phyloP scores from a whole-genome alignment of 495 filamentous ascomycete species.

The Aspergillus funiculosus region DNA sequence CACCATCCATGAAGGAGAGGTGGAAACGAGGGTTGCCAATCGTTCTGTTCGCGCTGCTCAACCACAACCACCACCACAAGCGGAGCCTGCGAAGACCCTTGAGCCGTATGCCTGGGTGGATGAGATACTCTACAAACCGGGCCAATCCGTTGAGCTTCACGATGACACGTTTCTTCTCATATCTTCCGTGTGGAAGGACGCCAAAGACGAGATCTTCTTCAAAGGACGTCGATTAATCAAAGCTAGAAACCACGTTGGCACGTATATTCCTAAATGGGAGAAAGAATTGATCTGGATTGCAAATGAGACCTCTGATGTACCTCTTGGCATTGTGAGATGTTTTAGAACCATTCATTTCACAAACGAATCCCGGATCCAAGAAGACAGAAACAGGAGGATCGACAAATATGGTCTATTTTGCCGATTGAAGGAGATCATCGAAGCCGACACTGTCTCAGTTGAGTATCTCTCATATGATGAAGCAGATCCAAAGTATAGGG shows the following conservation, averaged over 20 bases:
- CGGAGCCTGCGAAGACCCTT: neutral
- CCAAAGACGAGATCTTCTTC: conserved; percentile 14
- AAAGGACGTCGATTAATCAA: conserved; percentile 19
- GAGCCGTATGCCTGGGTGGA: conserved; percentile 15
- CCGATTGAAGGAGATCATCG: conserved; percentile 23
- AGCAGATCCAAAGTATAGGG: conserved; percentile 14
- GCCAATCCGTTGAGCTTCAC: conserved; percentile 21
- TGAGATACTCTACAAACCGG: conserved; percentile 19
- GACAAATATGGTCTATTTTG: conserved; percentile 22
- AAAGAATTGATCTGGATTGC: conserved; percentile 29
- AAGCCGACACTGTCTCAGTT: conserved; percentile 18
- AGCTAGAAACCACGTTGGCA: conserved; percentile 5
- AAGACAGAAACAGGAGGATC: neutral
- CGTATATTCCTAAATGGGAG: conserved; percentile 17
- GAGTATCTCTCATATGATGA: conserved; percentile 29
- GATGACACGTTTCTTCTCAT: conserved; percentile 22
- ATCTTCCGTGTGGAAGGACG: conserved; percentile 5
- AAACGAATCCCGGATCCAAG: conserved; percentile 21
- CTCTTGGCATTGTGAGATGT: conserved; percentile 17
- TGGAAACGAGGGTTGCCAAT: too few relatives aligned
- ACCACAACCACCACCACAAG: neutral
- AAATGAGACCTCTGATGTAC: conserved; percentile 15
- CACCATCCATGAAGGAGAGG: conserved; percentile 20
- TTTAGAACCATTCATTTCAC: conserved; percentile 29
- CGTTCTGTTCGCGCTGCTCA: neutral